Percentiles rank a stretch among this genome's conserved stretches.
Evolutionary conservation across 2,329 filamentous ascomycete genomes (phyloP).

Genomic region (Ceratocystis variospora): DNA sequence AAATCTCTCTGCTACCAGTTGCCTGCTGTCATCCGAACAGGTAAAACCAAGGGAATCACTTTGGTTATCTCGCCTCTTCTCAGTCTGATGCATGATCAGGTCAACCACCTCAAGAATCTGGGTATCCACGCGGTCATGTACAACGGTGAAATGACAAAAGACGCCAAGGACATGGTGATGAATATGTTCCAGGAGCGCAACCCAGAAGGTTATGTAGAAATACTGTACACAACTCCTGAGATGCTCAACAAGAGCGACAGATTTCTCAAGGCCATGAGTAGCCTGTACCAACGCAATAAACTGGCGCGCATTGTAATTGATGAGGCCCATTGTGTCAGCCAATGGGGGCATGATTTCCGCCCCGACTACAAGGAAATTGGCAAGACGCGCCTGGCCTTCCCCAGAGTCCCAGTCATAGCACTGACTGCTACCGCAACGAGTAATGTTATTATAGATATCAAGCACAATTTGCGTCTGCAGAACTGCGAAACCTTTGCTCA

Average conservation of each 20-base stretch:
- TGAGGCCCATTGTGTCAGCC: constrained; percentile 97
- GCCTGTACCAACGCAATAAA: constrained; percentile 54
- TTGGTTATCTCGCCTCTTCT: constrained; percentile 89
- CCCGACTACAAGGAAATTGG: constrained; percentile 88
- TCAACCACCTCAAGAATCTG: constrained; percentile 61
- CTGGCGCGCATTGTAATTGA: constrained; percentile 91
- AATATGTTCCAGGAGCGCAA: constrained; percentile 45
- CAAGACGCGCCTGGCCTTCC: constrained; percentile 55
- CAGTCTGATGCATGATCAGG: constrained; percentile 95
- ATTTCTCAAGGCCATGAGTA: constrained; percentile 52
- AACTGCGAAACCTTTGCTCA: constrained; percentile 70
- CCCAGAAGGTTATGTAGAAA: constrained; percentile 64
- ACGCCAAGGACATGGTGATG: constrained; percentile 54
- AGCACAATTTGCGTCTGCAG: constrained; percentile 75
- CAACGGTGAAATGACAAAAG: constrained; percentile 57
- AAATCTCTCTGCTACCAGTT: constrained; percentile 96
- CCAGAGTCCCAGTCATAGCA: constrained; percentile 78
- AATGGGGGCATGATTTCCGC: constrained; percentile 97
- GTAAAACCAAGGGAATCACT: constrained; percentile 73
- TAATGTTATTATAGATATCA: constrained; percentile 83
- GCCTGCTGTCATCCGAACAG: constrained; percentile 68
- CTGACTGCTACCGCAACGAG: constrained; percentile 89
- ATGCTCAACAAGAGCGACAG: constrained; percentile 74
- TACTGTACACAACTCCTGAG: constrained; percentile 92
- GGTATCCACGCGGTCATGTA: constrained; percentile 68